Evolutionary conservation across 192 early-diverging fungal genomes (phyloP).

Genomic region (Chytriomyces confervae): DNA sequence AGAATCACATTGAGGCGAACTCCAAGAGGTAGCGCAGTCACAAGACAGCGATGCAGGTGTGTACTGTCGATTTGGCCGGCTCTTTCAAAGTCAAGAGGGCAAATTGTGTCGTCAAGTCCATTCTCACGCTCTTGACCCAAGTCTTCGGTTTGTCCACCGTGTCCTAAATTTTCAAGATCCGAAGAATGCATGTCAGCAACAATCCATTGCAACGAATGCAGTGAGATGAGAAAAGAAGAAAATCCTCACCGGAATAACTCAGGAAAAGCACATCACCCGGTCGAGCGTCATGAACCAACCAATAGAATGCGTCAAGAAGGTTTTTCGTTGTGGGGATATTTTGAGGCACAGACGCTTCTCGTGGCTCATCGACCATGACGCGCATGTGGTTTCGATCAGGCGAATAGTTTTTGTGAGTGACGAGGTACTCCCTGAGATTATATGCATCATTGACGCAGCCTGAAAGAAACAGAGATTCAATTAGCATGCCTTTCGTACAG

Average conservation of each 20-base stretch:
- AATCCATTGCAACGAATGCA: too few relatives aligned
- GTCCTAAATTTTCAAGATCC: too few relatives aligned
- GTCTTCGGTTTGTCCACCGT: constrained; percentile 62
- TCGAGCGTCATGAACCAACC: constrained; percentile 57
- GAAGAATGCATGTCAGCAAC: too few relatives aligned
- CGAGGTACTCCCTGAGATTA: constrained; percentile 30
- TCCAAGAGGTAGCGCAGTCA: constrained; percentile 68
- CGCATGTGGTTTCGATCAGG: constrained; percentile 9
- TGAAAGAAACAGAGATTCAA: not conserved
- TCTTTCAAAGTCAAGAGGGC: constrained; percentile 73
- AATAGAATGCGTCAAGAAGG: constrained; percentile 55
- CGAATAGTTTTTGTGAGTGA: constrained; percentile 41
- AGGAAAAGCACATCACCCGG: constrained; percentile 57
- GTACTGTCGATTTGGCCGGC: constrained; percentile 75
- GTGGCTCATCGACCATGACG: constrained; percentile 50
- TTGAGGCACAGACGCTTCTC: constrained; percentile 32
- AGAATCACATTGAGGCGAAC: constrained; percentile 76
- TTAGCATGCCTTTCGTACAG: not conserved
- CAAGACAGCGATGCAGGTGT: constrained; percentile 67
- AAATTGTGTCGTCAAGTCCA: constrained; percentile 62
- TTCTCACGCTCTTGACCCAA: constrained; percentile 46
- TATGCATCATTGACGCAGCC: constrained; percentile 46
- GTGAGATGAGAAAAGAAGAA: constrained; percentile 1
- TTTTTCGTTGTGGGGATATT: constrained; percentile 54
- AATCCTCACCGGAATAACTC: constrained; percentile 15